phyloP scores from a whole-genome alignment of 208 protist genomes.

The Trichomonas gallinae region DNA sequence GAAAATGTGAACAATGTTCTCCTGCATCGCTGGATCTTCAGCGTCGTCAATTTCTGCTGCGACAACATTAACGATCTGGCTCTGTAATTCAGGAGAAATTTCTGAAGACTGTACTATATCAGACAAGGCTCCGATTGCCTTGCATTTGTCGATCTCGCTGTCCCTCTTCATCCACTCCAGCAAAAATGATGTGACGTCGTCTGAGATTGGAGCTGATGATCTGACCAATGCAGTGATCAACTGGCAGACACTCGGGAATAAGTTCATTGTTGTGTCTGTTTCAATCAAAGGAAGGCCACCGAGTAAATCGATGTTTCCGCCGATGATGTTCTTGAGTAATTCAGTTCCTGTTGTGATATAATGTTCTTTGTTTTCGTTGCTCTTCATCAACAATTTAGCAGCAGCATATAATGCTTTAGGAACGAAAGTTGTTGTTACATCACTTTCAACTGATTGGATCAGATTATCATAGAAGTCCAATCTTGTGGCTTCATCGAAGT shows the following conservation, averaged over 20 bases:
- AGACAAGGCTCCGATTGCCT: not conserved
- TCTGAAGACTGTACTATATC: not conserved
- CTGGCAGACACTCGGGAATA: not conserved
- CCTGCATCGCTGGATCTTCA: not conserved
- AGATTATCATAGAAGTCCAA: not conserved
- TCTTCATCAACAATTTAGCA: not conserved
- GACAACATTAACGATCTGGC: not conserved
- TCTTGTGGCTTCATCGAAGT: not conserved
- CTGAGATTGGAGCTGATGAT: not conserved
- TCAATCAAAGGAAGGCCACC: not conserved
- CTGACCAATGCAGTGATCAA: not conserved
- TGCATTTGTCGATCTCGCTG: not conserved
- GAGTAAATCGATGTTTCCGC: not conserved
- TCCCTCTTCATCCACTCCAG: not conserved
- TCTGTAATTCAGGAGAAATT: not conserved
- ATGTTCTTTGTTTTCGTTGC: not conserved
- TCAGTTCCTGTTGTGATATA: too few relatives aligned
- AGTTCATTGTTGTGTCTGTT: not conserved
- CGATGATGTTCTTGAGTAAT: not conserved
- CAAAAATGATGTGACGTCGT: not conserved
- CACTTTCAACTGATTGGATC: not conserved
- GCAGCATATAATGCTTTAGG: not conserved
- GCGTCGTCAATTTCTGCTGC: not conserved
- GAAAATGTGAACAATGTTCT: slow-evolving; percentile 13
- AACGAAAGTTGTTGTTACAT: not conserved